Percentiles rank a stretch among this genome's conserved stretches.
phyloP scores from a whole-genome alignment of 1,284 basidiomycete genomes.

The Xerocomus tenax region DNA sequence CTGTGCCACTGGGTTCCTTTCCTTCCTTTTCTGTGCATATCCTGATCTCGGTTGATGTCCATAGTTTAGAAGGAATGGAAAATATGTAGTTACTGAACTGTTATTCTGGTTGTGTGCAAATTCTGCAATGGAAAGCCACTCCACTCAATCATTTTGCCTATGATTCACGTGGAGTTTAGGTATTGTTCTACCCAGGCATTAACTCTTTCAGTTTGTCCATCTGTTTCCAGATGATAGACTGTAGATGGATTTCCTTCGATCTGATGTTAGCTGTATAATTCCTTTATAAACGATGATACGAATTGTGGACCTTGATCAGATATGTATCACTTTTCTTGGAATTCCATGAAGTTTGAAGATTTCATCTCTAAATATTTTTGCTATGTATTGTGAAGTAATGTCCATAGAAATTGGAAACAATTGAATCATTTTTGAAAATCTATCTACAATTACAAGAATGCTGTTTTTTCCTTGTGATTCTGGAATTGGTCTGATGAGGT shows the following conservation, averaged over 20 bases:
- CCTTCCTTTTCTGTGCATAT: too few species aligned
- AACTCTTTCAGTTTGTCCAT: too few species aligned
- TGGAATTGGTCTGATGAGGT: neutral
- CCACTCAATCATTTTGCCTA: too few species aligned
- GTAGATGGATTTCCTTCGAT: neutral
- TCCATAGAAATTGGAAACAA: neutral
- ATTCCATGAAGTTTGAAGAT: slow-evolving; percentile 26
- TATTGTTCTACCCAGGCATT: too few species aligned
- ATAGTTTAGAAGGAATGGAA: too few species aligned
- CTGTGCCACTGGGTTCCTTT: too few species aligned
- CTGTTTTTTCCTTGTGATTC: slow-evolving; percentile 21
- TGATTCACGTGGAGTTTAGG: too few species aligned
- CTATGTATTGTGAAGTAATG: slow-evolving; percentile 23
- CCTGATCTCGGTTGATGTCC: too few species aligned
- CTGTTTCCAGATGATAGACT: neutral
- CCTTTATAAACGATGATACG: neutral
- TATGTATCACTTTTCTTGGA: neutral
- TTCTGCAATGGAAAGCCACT: too few species aligned
- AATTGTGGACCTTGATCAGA: slow-evolving; percentile 19
- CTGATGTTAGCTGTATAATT: neutral
- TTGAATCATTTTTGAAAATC: slow-evolving; percentile 25
- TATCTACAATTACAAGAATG: slow-evolving; percentile 34
- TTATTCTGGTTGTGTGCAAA: too few species aligned
- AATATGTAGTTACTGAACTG: too few species aligned
- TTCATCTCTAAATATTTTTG: slow-evolving; percentile 20